Percentiles rank a stretch among this genome's conserved stretches.
Evolutionary conservation across 495 filamentous ascomycete species (phyloP).

Genomic region (Penicillium riverlandense): DNA sequence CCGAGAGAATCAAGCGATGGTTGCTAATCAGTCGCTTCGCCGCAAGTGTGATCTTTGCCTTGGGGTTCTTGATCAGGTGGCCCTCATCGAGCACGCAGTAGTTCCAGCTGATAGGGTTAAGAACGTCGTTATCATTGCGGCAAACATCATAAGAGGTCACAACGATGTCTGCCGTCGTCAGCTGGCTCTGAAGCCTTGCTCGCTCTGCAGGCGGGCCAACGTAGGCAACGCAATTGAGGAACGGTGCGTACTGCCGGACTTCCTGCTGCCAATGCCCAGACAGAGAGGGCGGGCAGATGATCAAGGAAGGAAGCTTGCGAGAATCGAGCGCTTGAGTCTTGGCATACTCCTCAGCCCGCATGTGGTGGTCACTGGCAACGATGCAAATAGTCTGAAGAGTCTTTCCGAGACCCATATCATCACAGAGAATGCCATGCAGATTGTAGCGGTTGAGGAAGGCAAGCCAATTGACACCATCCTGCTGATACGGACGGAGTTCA

Average conservation of each 20-base stretch:
- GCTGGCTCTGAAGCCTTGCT: constrained; percentile 53
- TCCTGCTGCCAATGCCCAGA: constrained; percentile 99
- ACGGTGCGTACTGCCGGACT: constrained; percentile 88
- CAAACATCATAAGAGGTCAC: constrained; percentile 98
- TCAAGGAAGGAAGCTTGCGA: constrained; percentile 79
- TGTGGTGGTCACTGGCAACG: constrained; percentile 92
- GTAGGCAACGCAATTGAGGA: constrained; percentile 81
- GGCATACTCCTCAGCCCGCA: constrained; percentile 81
- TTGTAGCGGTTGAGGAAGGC: constrained; percentile 97
- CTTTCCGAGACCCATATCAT: constrained; percentile 98
- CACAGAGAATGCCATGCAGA: constrained; percentile 94
- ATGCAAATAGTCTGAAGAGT: constrained; percentile 97
- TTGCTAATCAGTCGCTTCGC: constrained; percentile 86
- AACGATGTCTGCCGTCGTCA: constrained; percentile 78
- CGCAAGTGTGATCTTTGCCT: constrained; percentile 83
- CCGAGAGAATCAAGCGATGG: constrained; percentile 91
- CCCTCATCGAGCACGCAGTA: constrained; percentile 97
- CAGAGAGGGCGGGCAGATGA: constrained; percentile 93
- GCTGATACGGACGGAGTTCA: constrained; percentile 89
- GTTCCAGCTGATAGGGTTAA: constrained; percentile 86
- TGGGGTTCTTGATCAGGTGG: constrained; percentile 97
- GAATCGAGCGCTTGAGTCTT: constrained; percentile 70
- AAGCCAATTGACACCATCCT: constrained; percentile 98
- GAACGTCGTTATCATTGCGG: constrained; percentile 80
- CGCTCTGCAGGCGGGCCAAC: constrained; percentile 83